Conservation (phyloP, 495 filamentous ascomycete species). For the Cryomyces minteri region DNA sequence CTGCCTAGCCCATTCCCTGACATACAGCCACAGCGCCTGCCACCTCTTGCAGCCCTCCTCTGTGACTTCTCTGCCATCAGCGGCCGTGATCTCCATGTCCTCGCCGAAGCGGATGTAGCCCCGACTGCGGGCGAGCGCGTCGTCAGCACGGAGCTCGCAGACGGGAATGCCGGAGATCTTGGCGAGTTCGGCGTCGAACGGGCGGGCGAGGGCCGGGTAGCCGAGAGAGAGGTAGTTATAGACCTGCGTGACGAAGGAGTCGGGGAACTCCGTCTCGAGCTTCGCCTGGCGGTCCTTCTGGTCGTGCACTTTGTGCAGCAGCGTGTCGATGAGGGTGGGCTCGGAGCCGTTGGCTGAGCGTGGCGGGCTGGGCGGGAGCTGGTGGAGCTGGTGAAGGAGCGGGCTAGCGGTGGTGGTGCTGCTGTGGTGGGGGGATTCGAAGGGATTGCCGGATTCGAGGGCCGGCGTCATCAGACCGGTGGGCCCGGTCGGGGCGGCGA, state of each 20-base stretch:
- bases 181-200: conserved; percentile 66
- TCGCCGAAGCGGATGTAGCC: conserved; percentile 49
- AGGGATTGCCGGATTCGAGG: conserved; percentile 2
- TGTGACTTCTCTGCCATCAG: conserved; percentile 13
- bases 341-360: conserved; percentile 7
- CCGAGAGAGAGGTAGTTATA: conserved; percentile 91
- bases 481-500: conserved; percentile 7
- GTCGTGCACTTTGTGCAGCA: conserved; percentile 1
- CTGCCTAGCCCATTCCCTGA: conserved; percentile 70
- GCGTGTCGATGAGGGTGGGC: conserved; percentile 25
- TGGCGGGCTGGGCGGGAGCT: conserved; percentile 12
- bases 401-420: neutral
- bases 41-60: conserved; percentile 46
- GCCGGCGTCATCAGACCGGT: conserved; percentile 19
- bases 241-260: conserved; percentile 81
- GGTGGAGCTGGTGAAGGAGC: neutral
- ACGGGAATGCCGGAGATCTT: conserved; percentile 52
- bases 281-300: conserved; percentile 21
- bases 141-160: conserved; percentile 50
- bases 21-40: conserved; percentile 64
- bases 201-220: conserved; percentile 65
- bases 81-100: conserved; percentile 18
- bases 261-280: conserved; percentile 46
- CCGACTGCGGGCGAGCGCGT: conserved; percentile 37
- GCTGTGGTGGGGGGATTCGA: neutral